A percentile compares a stretch with the other conserved stretches of the same genome.
Evolutionary conservation across 2,329 filamentous ascomycete species (phyloP).

Genomic region (Leptographium procerum): DNA sequence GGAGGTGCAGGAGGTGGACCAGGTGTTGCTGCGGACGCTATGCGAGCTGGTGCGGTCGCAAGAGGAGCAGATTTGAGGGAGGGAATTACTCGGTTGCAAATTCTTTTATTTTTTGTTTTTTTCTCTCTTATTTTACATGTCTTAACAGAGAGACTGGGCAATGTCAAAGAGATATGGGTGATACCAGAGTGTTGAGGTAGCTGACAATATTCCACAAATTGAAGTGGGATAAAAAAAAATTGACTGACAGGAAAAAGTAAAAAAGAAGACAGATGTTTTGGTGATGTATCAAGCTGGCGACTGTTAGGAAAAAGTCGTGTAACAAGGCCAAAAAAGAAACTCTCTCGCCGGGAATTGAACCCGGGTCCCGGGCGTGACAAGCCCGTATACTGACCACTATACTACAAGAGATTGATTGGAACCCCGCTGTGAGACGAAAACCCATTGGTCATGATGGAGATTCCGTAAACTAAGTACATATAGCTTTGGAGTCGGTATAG

Average conservation of each 20-base stretch:
- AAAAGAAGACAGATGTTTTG: too few relatives aligned
- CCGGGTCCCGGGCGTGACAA: conserved; percentile 4
- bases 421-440: background rate
- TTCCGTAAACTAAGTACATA: background rate
- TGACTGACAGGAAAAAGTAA: too few relatives aligned
- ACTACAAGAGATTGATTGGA: conserved; percentile 1
- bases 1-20: conserved; percentile 19
- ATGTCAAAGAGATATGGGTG: too few relatives aligned
- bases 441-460: background rate
- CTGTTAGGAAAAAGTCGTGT: too few relatives aligned
- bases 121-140: background rate
- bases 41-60: conserved; percentile 30
- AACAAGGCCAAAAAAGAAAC: background rate
- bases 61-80: conserved; percentile 20
- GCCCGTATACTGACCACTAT: conserved; percentile 4
- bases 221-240: background rate
- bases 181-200: too few relatives aligned
- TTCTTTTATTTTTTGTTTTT: background rate
- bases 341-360: conserved; percentile 4
- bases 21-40: conserved; percentile 26
- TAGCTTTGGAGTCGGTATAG: background rate
- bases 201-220: too few relatives aligned
- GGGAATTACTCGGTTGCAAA: background rate
- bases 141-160: background rate
- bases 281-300: too few relatives aligned